Conservation (phyloP, 306 rosid genomes). For the Prunus mongolica region DNA sequence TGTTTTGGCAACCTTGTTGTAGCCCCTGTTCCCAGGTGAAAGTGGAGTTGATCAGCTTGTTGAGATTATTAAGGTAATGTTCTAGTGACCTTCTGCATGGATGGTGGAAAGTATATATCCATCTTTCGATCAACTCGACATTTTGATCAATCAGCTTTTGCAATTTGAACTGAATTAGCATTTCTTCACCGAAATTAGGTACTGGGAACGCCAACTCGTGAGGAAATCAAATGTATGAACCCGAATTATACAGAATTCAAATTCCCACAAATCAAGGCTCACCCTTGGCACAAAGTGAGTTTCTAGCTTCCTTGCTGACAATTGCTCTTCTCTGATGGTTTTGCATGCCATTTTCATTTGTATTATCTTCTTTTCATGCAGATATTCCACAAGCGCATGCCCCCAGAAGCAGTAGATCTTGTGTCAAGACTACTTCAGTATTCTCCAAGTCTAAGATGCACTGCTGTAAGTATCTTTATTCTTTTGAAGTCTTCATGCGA, state of each 20-base stretch:
- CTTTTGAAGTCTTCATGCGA: not conserved
- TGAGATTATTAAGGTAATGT: constrained; percentile 63
- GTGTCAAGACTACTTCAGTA: constrained; percentile 73
- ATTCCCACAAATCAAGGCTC: constrained; percentile 58
- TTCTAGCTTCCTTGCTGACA: constrained; percentile 4
- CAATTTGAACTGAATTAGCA: not conserved
- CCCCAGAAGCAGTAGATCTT: constrained; percentile 65
- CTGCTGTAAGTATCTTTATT: constrained; percentile 45
- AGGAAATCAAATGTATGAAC: constrained; percentile 76
- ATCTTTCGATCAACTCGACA: not conserved
- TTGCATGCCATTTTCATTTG: constrained; percentile 1
- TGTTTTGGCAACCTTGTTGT: constrained; percentile 21
- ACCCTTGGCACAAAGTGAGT: constrained; percentile 60
- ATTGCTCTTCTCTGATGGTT: not conserved
- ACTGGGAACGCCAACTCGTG: constrained; percentile 69
- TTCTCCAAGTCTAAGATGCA: constrained; percentile 60
- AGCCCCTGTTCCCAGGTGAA: constrained; percentile 74
- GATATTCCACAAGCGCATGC: constrained; percentile 71
- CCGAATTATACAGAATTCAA: constrained; percentile 68
- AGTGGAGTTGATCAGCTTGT: constrained; percentile 79
- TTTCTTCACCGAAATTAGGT: constrained; percentile 30
- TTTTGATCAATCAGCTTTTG: not conserved
- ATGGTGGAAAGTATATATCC: not conserved
- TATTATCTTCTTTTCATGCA: constrained; percentile 8
- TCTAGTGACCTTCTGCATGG: not conserved